These are phyloP conservation scores for Talaromyces sp. DNA, from an alignment of 2,329 filamentous ascomycete genomes.

Conservation along the genomic window DNA sequence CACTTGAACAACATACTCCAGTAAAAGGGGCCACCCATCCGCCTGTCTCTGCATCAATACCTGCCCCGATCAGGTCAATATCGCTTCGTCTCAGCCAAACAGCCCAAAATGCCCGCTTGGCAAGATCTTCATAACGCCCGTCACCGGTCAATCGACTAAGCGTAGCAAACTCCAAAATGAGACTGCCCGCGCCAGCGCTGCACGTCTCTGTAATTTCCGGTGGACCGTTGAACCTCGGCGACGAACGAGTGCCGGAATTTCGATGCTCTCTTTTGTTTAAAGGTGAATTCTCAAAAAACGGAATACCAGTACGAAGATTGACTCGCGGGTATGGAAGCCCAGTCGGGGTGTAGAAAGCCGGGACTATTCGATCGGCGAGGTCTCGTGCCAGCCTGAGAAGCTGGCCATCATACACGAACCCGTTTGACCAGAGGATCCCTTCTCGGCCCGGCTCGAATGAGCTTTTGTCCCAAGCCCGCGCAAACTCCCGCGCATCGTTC, in stretches of 20 bases:
- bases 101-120: slow-evolving; percentile 92
- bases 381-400: slow-evolving; percentile 84
- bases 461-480: slow-evolving; percentile 37
- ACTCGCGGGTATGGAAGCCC: slow-evolving; percentile 93
- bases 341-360: slow-evolving; percentile 85
- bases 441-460: slow-evolving; percentile 13
- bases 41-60: slow-evolving; percentile 86
- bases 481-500: slow-evolving; percentile 30
- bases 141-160: slow-evolving; percentile 85
- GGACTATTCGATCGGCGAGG: slow-evolving; percentile 74
- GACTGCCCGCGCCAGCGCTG: slow-evolving; percentile 90
- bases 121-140: slow-evolving; percentile 77
- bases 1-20: slow-evolving; percentile 46
- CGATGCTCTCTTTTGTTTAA: slow-evolving; percentile 52
- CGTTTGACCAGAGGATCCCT: slow-evolving; percentile 66
- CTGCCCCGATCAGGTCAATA: slow-evolving; percentile 82
- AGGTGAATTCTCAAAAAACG: slow-evolving; percentile 85
- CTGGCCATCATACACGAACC: slow-evolving; percentile 82
- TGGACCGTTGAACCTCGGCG: slow-evolving; percentile 19
- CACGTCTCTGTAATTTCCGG: slow-evolving; percentile 90
- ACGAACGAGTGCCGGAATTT: slow-evolving; percentile 41
- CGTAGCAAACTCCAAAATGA: slow-evolving; percentile 89
- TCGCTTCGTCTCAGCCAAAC: slow-evolving; percentile 86
- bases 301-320: slow-evolving; percentile 83
- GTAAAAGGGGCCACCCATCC: slow-evolving; percentile 83